Base-by-base conservation (phyloP, 441 rosid species). In the Eutrema salsugineum region DNA sequence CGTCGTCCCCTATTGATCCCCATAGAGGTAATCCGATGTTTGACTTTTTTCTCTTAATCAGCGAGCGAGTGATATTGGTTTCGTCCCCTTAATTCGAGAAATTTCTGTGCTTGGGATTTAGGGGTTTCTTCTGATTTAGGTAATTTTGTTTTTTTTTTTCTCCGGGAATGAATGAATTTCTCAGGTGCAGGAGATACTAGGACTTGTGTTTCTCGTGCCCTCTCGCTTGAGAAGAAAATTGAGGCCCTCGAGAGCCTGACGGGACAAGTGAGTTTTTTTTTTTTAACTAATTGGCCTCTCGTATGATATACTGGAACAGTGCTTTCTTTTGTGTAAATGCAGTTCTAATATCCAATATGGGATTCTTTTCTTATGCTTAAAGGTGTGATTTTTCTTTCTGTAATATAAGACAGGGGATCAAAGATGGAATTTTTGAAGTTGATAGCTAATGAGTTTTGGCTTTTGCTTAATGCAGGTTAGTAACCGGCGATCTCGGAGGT, bases 151-250 rank as follows among this genome's bases (percentile, higher is more conserved):
- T 61, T 63, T 24, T 65, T 38, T 51, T 8, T 61, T 63, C 24
- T 43, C 5, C 49, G 50, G 57, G 15, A 42, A 33, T 42, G 15
- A 42, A 33, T 42, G 24, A 19, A 43, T 43, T 46, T 16, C 15
- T 54, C 14, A 53, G 15, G 5, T 62, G 79, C 86, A 88, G 98
- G 84, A 40, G 94, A 82, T 66, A 63, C 27, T 24, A 24, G n/a
- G n/a, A n/a, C 49, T 75, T 81, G 44, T 6, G 87, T 66, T 58
- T 81, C 87, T 39, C 86, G 87, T 50, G 96, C 81, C 39, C 77
- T 85, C 54, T 87, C 91, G 43, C 79, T 91, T 63, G 98, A 93
- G 84, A 87, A 87, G 91, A 94, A 86, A 85, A 91, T 94, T 47
- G 97, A 94, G 62, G 83, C 83, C 70, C 94, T 94, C 28, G 98